Evolutionary conservation across 1,284 basidiomycete genomes (phyloP).

Genomic region (Melampsora larici-populina): DNA sequence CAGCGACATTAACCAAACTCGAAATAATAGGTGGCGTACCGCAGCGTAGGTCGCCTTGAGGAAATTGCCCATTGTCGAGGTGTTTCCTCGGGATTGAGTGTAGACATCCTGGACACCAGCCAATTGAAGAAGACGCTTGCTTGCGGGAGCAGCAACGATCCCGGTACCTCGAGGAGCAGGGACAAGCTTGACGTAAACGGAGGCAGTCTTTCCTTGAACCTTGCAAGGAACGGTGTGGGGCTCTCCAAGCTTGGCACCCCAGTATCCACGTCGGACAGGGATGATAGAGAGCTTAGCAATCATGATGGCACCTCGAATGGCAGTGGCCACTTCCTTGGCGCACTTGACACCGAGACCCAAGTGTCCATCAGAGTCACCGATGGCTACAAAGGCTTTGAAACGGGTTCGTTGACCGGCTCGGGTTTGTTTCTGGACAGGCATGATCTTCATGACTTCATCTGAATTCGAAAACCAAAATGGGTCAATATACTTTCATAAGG

Average conservation of each 20-base stretch:
- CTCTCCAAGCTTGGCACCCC: slow-evolving; percentile 97
- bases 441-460: slow-evolving; percentile 99
- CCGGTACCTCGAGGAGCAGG: slow-evolving; percentile 96
- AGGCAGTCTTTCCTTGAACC: slow-evolving; percentile 96
- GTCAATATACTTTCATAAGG: neutral
- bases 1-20: slow-evolving; percentile 14
- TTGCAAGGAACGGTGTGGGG: slow-evolving; percentile 99
- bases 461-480: neutral
- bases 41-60: slow-evolving; percentile 98
- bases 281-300: slow-evolving; percentile 92
- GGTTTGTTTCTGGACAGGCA: slow-evolving; percentile 99
- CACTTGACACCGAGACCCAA: slow-evolving; percentile 99
- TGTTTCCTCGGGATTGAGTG: slow-evolving; percentile 96
- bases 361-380: slow-evolving; percentile 97
- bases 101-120: slow-evolving; percentile 88
- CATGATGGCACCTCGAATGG: slow-evolving; percentile 97
- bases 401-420: slow-evolving; percentile 99
- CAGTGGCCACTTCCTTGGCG: slow-evolving; percentile 99
- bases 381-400: slow-evolving; percentile 99
- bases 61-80: slow-evolving; percentile 99
- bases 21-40: slow-evolving; percentile 61
- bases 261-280: slow-evolving; percentile 97
- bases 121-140: slow-evolving; percentile 93
- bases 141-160: slow-evolving; percentile 97
- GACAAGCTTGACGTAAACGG: slow-evolving; percentile 98